Percentiles rank a stretch among this genome's conserved stretches.
phyloP scores from a whole-genome alignment of 345 rosid species.

The Aurinia saxatilis region DNA sequence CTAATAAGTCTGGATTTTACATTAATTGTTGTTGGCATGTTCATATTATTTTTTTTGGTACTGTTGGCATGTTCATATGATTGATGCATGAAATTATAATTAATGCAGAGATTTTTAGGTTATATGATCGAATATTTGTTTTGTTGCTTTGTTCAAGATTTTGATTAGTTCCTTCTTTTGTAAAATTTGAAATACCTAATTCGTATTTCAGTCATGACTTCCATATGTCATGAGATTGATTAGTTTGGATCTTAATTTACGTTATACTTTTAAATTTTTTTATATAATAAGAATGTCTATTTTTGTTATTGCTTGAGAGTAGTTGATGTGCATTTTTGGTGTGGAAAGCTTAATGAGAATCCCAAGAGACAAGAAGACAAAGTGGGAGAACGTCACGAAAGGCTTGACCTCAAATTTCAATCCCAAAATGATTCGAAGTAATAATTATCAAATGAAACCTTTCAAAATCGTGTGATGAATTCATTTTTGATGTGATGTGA shows the following conservation, averaged over 20 bases:
- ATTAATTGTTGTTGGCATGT: no score
- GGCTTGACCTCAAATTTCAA: slow-evolving; percentile 35
- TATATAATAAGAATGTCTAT: not conserved
- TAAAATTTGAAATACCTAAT: not conserved
- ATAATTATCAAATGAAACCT: slow-evolving; percentile 30
- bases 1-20: not conserved
- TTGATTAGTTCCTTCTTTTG: no score
- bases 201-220: not conserved
- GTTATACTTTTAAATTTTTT: not conserved
- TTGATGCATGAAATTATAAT: not conserved
- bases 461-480: slow-evolving; percentile 18
- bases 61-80: not conserved
- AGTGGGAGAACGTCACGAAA: slow-evolving; percentile 23
- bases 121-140: no score
- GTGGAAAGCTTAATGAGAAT: slow-evolving; percentile 15
- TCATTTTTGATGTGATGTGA: slow-evolving; percentile 24
- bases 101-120: no score
- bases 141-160: no score
- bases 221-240: not conserved
- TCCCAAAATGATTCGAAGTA: slow-evolving; percentile 46
- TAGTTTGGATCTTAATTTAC: not conserved
- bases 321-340: slow-evolving; percentile 9
- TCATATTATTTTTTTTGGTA: no score
- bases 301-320: not conserved
- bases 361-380: slow-evolving; percentile 28